These are phyloP conservation scores for Erythrobasidium yunnanense DNA, from an alignment of 768 basidiomycete species.

Conservation along the genomic window DNA sequence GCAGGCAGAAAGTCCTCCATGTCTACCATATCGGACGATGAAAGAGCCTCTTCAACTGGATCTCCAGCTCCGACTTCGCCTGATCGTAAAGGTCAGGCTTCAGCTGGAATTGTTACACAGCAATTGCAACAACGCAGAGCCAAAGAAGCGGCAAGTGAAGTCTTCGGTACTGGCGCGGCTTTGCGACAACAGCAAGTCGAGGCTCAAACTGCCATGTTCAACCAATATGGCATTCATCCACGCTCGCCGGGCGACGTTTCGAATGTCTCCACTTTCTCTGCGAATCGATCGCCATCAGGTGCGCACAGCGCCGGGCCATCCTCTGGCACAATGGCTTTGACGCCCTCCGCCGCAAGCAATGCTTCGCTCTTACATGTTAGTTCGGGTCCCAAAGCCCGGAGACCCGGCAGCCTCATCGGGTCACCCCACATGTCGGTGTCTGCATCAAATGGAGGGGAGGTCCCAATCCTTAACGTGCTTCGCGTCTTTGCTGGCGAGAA, in stretches of 20 bases:
- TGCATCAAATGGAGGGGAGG: slow-evolving; percentile 48
- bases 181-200: slow-evolving; percentile 39
- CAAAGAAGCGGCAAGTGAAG: slow-evolving; percentile 13
- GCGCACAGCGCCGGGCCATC: not conserved
- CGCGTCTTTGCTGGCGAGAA: slow-evolving; percentile 89
- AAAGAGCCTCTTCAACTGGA: not conserved
- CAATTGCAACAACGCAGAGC: slow-evolving; percentile 1
- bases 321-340: slow-evolving; percentile 13
- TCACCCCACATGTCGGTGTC: slow-evolving; percentile 35
- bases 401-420: slow-evolving; percentile 38
- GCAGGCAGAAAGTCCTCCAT: slow-evolving; percentile 1
- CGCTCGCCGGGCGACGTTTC: slow-evolving; percentile 34
- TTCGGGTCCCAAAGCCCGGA: not conserved
- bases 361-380: slow-evolving; percentile 4
- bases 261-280: slow-evolving; percentile 34
- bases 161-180: slow-evolving; percentile 20
- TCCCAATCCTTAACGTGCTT: slow-evolving; percentile 82
- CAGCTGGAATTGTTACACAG: slow-evolving; percentile 5
- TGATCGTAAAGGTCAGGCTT: not conserved
- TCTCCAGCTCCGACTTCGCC: slow-evolving; percentile 17
- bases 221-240: slow-evolving; percentile 36
- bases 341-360: slow-evolving; percentile 9
- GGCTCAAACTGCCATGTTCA: slow-evolving; percentile 36
- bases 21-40: slow-evolving; percentile 36
- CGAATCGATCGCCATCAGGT: not conserved